Conservation (phyloP, 116 monocot genomes). For the Iris pallida region DNA sequence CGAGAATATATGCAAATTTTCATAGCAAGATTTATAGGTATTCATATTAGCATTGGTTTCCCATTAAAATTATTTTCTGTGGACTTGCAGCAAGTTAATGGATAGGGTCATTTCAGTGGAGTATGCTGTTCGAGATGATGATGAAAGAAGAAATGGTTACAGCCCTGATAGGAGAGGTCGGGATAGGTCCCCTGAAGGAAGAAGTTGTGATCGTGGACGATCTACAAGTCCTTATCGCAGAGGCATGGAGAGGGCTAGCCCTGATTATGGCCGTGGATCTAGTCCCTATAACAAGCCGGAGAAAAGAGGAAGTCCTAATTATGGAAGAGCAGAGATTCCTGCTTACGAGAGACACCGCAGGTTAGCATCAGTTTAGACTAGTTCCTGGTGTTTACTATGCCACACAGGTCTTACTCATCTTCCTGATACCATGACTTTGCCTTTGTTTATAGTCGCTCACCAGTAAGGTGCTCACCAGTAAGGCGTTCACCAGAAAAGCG, state of each 20-base stretch:
- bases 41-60: neutral
- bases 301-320: slow-evolving; percentile 34
- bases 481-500: too few relatives aligned
- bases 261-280: slow-evolving; percentile 73
- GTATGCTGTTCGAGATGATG: slow-evolving; percentile 70
- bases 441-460: too few relatives aligned
- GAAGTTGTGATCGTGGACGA: slow-evolving; percentile 41
- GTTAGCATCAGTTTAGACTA: slow-evolving; percentile 12
- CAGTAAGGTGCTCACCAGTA: too few relatives aligned
- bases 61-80: neutral
- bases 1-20: too few relatives aligned
- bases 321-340: slow-evolving; percentile 48
- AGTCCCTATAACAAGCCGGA: slow-evolving; percentile 47
- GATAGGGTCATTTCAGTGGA: slow-evolving; percentile 67
- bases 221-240: slow-evolving; percentile 74
- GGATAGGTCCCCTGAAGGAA: slow-evolving; percentile 44
- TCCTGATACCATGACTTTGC: too few relatives aligned
- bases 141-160: slow-evolving; percentile 69
- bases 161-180: slow-evolving; percentile 64
- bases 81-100: slow-evolving; percentile 48
- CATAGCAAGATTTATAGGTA: neutral
- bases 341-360: slow-evolving; percentile 53
- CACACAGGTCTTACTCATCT: too few relatives aligned
- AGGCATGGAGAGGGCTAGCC: slow-evolving; percentile 72
- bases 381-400: too few relatives aligned